Evolutionary conservation across 1,139 yeast species (phyloP), one percentile per base, ranked within the genome.

Genomic region (Scheffersomyces stambukii): DNA sequence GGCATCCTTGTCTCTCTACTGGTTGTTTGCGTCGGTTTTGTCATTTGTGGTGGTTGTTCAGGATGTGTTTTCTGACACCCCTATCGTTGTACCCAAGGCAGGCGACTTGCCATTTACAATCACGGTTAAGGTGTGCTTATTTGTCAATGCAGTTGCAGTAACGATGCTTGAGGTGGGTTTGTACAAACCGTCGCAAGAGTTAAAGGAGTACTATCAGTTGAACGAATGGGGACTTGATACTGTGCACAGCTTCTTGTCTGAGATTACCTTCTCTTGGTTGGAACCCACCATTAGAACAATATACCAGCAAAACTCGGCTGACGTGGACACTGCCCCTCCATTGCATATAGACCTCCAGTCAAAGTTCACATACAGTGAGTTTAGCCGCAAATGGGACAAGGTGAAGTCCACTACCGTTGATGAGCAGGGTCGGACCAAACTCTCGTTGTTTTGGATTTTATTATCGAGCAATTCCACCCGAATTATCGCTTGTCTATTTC

Each of bases 101-200:
- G 35, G 37, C 16, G 29, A 43, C 6, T 29, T 43, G 13, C n/a
- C n/a, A n/a, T n/a, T n/a, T n/a, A 24, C 36, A 10, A 31, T 33
- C 15, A 42, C 46, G 17, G 25, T 50, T 21, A 60, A 55, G 31
- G 23, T 46, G 5, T 32, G 40, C 3, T 24, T 47, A 13, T 32
- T 47, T 4, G 12, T 49, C n/a, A 64, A 64, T 36, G 45, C 70
- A 1, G 3, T 53, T 1, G 35, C 46, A 2, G 49, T 73, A n/a
- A 54, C 64, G 12, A 18, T 49, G 3, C 49, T 72, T 19, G 72
- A 72, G 36, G 38, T 52, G 3, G 38, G 38, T 16, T 43, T 45
- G 19, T 76, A 62, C 41, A 35, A 46, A 7, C 79, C 81, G 4
- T 60, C 70, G 4, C 42, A 46, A 3, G 75, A 70, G 40, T 54